Evolutionary conservation across 352 stramenopile species (phyloP), one percentile per base, ranked within the genome.

Genomic region (Globisporangium ultimum): DNA sequence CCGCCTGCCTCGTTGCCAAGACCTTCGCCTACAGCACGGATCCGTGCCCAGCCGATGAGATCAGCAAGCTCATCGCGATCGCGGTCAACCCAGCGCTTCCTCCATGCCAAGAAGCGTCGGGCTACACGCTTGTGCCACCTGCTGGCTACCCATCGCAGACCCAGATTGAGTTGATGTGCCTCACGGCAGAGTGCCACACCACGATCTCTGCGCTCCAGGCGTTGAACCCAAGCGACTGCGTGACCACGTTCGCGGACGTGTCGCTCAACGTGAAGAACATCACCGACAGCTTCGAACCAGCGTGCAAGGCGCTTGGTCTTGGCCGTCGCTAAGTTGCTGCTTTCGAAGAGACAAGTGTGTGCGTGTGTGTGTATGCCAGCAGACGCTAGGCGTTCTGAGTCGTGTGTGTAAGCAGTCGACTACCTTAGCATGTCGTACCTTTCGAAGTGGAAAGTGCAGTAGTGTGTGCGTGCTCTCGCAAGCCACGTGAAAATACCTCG

Each of bases 201-300:
- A 68, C 68, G 21, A 69, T 85, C 55, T 24, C 48, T 17, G 62
- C 66, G 46, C 41, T 86, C 7, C 34, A 71, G 43, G 57, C 55
- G 22, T 53, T 83, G 34, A 17, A 68, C 5, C 76, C 76, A 9
- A 11, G 64, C 3, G 76, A 86, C 64, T 86, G 76, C 57, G 59
- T 78, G 22, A 61, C 72, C 49, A 50, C 71, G 67, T 76, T 81
- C 61, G 63, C 66, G 51, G 63, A 52, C 21, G 67, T 74, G 40
- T 63, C 51, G 22, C 66, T 86, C 58, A 86, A 83, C 63, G 64
- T 83, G 50, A 63, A 78, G 49, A 41, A 80, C 55, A 57, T 85
- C 48, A 50, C 67, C 11, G 68, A 80, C 21, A 70, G 64, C 53
- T 78, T 75, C 61, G 41, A 48, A 40, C 66, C 68, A 2, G 68